These are phyloP conservation scores for Emergomyces africanus DNA, from an alignment of 2,329 filamentous ascomycete species.

Conservation along the genomic window DNA sequence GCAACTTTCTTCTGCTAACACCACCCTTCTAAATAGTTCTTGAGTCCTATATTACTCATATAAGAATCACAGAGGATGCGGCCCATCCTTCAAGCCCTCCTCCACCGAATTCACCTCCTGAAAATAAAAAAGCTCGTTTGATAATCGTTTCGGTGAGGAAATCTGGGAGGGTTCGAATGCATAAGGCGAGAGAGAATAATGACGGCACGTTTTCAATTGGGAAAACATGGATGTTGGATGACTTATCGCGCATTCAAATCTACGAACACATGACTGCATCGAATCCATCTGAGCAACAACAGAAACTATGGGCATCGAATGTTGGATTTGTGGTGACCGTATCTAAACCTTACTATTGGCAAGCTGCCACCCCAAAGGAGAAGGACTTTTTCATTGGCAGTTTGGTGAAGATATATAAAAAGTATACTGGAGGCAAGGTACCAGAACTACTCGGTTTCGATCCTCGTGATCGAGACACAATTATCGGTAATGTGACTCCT, in stretches of 20 bases:
- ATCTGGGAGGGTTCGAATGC: constrained; percentile 83
- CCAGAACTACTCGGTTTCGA: constrained; percentile 78
- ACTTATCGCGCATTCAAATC: constrained; percentile 70
- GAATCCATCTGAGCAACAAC: constrained; percentile 47
- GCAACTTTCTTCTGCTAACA: constrained; percentile 11
- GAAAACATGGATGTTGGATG: constrained; percentile 96
- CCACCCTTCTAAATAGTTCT: constrained; percentile 28
- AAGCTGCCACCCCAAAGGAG: constrained; percentile 84
- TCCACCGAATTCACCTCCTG: constrained; percentile 59
- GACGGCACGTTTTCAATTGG: constrained; percentile 95
- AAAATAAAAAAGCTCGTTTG: constrained; percentile 74
- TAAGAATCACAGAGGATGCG: constrained; percentile 78
- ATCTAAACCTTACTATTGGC: constrained; percentile 94
- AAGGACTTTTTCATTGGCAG: constrained; percentile 98
- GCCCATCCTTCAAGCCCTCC: constrained; percentile 71
- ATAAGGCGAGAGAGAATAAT: constrained; percentile 91
- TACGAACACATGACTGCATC: constrained; percentile 52
- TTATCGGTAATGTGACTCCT: constrained; percentile 43
- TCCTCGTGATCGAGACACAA: constrained; percentile 59
- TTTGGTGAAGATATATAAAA: constrained; percentile 88
- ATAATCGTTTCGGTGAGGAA: constrained; percentile 90
- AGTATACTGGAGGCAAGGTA: constrained; percentile 78
- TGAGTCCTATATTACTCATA: constrained; percentile 98
- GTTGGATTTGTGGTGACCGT: constrained; percentile 80
- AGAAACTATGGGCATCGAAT: constrained; percentile 64